Base-by-base conservation (phyloP, 768 basidiomycete genomes). In the Trametes gibbosa region DNA sequence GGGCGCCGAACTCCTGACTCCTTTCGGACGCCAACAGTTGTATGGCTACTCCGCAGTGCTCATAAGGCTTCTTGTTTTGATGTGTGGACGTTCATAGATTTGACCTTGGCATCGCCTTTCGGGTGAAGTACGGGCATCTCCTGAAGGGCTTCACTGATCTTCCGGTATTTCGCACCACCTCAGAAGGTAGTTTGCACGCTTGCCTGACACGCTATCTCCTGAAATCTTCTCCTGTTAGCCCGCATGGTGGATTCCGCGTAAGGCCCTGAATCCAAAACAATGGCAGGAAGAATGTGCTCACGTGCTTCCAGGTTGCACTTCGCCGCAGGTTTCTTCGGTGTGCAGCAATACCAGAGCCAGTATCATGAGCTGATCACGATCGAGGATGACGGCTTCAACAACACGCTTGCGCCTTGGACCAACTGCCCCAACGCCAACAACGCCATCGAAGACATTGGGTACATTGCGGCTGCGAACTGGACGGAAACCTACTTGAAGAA, bases 91-190 rank as follows among this genome's bases (percentile, higher is more conserved):
- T 14, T 27, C 5, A 16, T 24, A 66, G 65, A 9, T 66, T 59
- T 66, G 72, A 77, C 48, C 75, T 79, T 12, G 81, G 81, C 13
- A 75, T 77, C 19, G 70, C 72, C 1, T 78, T 77, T 57, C 65
- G 80, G 23, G 63, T 77, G 39, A 76, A 79, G 66, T 83, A 83
- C 58, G 81, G 80, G 0, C 69, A 73, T 37, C 68, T 80, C 16
- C 65, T 83, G 19, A 74, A 69, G 63, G 74, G 58, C 69, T 80
- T 73, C 68, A 74, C 58, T 7, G 69, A 73, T 21, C 68, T 81
- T 1, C 81, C 80, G n/a, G 81, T 83, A 12, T 82, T 80, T 66
- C 71, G 81, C 10, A 82, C 77, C 0, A 79, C 77, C 13, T 74
- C 73, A 5, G 72, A 79, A 71, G 75, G 76, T 71, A 40, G 62